Evolutionary conservation across 345 rosid genomes (phyloP).

Genomic region (Linum usitatissimum): DNA sequence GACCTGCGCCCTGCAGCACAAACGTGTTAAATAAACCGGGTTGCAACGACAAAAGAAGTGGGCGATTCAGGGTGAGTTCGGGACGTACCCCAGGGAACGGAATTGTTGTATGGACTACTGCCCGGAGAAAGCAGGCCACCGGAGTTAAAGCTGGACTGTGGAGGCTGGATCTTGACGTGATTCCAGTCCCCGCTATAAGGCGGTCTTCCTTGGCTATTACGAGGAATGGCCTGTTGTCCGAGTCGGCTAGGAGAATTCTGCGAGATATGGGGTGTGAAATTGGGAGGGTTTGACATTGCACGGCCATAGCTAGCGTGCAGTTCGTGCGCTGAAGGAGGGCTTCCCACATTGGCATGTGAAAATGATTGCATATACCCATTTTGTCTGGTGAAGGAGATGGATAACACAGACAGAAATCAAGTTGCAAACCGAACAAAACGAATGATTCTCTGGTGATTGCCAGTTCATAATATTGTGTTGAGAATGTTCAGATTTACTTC

Average conservation of each 20-base stretch:
- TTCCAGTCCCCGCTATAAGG: conserved; percentile 53
- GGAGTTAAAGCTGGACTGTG: conserved; percentile 44
- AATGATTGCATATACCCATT: conserved; percentile 47
- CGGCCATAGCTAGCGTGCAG: conserved; percentile 48
- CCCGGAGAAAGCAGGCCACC: conserved; percentile 74
- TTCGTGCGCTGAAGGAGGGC: conserved; percentile 60
- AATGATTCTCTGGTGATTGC: neutral
- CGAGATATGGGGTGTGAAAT: conserved; percentile 39
- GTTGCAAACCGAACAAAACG: neutral
- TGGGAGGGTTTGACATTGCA: conserved; percentile 45
- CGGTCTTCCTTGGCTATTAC: conserved; percentile 46
- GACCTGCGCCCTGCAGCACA: conserved; percentile 64
- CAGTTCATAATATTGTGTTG: neutral
- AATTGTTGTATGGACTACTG: conserved; percentile 53
- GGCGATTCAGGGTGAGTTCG: conserved; percentile 13
- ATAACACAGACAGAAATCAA: neutral
- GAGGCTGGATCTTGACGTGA: conserved; percentile 56
- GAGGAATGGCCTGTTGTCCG: conserved; percentile 66
- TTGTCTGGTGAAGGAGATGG: conserved; percentile 33
- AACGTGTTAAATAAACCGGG: neutral
- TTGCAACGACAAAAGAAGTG: neutral
- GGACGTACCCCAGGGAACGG: conserved; percentile 76
- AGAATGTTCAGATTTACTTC: neutral
- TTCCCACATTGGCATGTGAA: conserved; percentile 53
- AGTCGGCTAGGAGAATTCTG: conserved; percentile 88